Base-by-base conservation (phyloP, 768 basidiomycete species). In the Rhodotorula paludigena region DNA sequence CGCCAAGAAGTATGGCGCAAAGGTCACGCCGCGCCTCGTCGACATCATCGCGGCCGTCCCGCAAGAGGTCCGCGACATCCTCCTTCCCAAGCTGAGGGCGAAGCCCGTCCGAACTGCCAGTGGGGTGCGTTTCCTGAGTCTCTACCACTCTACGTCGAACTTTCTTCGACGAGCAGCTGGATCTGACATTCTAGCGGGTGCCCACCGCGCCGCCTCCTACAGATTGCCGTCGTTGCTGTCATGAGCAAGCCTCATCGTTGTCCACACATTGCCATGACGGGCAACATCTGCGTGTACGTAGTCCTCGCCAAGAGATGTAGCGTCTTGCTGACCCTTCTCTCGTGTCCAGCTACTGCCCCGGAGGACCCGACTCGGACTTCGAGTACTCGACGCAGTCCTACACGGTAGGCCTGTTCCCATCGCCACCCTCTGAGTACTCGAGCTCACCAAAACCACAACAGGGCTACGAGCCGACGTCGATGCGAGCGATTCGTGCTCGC, bases 231-330 rank as follows among this genome's bases (percentile, higher is more conserved):
- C 32, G 96, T 99, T 21, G 96, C 96, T 15, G 94, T 99, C n/a
- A 99, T 99, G 96, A 94, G 92, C 82, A 99, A 98, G 77, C 96
- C 96, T 3, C 96, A 99, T 82, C 85, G 96, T 60, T 99, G 96
- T 82, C 96, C 96, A 8, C 96, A 99, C 80, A 98, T 99, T 63
- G 96, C 96, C 14, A 96, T 99, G 91, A 99, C 96, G 0, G 96
- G 96, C 36, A 99, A 99, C 75, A 98, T 99, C 63, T 99, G 96
- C 80, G 96, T 99, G 87, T 94, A 79, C 71, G 88, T 81, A 33
- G 10, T 6, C 33, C 23, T 39, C 21, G 16, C 12, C 6, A 18
- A 14, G 16, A 20, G 45, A 25, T 21, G 28, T 42, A n/a, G 20
- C 45, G 15, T 39, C 12, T 3, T 18, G 35, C 32, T 25, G 16